These are phyloP conservation scores for Quercus mongolica DNA, from an alignment of 306 rosid genomes.

Conservation along the genomic window DNA sequence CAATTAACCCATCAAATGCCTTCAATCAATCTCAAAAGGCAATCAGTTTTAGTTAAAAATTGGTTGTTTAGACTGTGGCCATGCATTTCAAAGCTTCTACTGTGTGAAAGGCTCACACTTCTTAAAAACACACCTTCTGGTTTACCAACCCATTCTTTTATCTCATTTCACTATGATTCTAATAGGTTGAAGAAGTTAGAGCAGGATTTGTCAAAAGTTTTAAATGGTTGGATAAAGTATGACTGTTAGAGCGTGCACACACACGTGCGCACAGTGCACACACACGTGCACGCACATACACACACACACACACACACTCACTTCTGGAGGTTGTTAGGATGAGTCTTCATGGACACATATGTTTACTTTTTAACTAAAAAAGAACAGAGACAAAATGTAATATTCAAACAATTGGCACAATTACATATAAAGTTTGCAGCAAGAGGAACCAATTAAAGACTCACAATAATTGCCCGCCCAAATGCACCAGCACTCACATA, in stretches of 20 bases:
- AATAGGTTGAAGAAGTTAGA: neutral
- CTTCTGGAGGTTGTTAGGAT: too few relatives aligned
- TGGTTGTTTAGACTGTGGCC: neutral
- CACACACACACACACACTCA: neutral
- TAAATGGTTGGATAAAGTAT: neutral
- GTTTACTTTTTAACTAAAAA: neutral
- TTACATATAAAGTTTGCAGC: neutral
- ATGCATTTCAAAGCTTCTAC: neutral
- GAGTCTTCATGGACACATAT: too few relatives aligned
- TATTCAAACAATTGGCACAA: neutral
- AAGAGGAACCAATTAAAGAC: constrained; percentile 30
- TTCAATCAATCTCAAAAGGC: neutral
- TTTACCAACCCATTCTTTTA: neutral
- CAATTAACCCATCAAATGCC: too few relatives aligned
- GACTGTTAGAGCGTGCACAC: neutral
- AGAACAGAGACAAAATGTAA: neutral
- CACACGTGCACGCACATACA: neutral
- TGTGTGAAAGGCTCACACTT: neutral
- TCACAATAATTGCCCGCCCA: constrained; percentile 94
- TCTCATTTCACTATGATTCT: neutral
- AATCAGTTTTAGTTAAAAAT: neutral
- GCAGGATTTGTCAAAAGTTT: neutral
- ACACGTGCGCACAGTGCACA: neutral
- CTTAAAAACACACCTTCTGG: neutral
- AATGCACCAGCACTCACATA: constrained; percentile 99